Percentiles rank a stretch among this genome's conserved stretches.
Evolutionary conservation across 1,139 yeast species (phyloP).

Genomic region (Spencermartinsiella ligniputridi): DNA sequence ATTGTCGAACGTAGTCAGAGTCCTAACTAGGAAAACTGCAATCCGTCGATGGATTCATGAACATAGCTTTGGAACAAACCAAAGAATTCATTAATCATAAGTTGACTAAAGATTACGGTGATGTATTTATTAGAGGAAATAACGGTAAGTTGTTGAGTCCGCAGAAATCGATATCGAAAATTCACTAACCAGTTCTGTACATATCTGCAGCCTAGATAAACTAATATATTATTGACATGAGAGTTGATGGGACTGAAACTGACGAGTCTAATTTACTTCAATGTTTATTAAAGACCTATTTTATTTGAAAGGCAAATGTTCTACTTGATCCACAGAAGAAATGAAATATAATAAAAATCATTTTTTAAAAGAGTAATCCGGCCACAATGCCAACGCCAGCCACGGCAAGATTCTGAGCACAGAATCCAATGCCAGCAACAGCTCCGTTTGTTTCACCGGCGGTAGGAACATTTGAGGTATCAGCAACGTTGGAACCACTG

Average conservation of each 20-base stretch:
- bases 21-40: conserved; percentile 53
- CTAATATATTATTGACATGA: background rate
- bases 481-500: background rate
- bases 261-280: too few relatives aligned
- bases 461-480: conserved; percentile 2
- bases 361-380: background rate
- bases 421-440: background rate
- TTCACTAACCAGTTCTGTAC: conserved; percentile 21
- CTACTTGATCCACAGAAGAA: too few relatives aligned
- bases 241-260: too few relatives aligned
- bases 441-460: background rate
- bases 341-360: too few relatives aligned
- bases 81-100: conserved; percentile 60
- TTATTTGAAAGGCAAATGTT: too few relatives aligned
- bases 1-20: background rate
- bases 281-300: too few relatives aligned
- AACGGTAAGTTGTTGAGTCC: conserved; percentile 48
- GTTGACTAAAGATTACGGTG: conserved; percentile 63
- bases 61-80: conserved; percentile 78
- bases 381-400: background rate
- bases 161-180: background rate
- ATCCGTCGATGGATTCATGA: conserved; percentile 96
- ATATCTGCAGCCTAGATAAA: conserved; percentile 24
- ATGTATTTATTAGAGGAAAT: conserved; percentile 91
- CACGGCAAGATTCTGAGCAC: background rate